phyloP scores from a whole-genome alignment of 2,329 filamentous ascomycete genomes.

The Colletotrichum eleusines region DNA sequence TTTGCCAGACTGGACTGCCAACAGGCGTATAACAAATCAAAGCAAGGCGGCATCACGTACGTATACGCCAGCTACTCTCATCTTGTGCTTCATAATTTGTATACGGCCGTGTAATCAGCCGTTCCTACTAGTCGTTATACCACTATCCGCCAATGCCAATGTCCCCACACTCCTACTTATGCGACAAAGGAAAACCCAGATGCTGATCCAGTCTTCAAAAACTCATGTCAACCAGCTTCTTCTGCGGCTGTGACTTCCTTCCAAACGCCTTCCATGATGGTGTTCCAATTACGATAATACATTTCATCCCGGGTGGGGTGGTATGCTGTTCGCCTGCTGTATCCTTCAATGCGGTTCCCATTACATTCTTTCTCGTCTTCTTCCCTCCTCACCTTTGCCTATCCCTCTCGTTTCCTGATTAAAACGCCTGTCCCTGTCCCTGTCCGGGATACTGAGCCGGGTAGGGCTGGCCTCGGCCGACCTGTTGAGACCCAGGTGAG shows the following conservation, averaged over 20 bases:
- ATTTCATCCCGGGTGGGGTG: background rate
- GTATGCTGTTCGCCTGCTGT: background rate
- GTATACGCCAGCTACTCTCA: background rate
- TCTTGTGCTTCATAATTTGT: constrained; percentile 11
- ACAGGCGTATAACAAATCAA: background rate
- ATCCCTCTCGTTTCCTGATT: background rate
- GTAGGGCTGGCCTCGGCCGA: constrained; percentile 29
- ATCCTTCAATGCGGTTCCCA: background rate
- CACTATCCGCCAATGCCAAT: constrained; percentile 26
- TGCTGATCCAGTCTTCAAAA: constrained; percentile 25
- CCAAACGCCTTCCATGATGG: constrained; percentile 31
- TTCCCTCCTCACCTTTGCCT: background rate
- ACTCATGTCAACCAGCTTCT: constrained; percentile 22
- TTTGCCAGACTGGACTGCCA: background rate
- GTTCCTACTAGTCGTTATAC: constrained; percentile 32
- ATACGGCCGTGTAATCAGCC: constrained; percentile 31
- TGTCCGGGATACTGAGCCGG: constrained; percentile 52
- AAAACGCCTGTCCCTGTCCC: constrained; percentile 51
- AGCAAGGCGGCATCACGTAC: constrained; percentile 1
- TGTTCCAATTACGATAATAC: constrained; percentile 11
- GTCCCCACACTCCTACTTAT: constrained; percentile 27
- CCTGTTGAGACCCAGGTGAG: constrained; percentile 36
- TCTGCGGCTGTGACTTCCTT: constrained; percentile 15
- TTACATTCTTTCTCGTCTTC: background rate
- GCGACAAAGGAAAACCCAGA: constrained; percentile 25